phyloP scores from a whole-genome alignment of 495 filamentous ascomycete species.

The Aspergillus taichungensis region DNA sequence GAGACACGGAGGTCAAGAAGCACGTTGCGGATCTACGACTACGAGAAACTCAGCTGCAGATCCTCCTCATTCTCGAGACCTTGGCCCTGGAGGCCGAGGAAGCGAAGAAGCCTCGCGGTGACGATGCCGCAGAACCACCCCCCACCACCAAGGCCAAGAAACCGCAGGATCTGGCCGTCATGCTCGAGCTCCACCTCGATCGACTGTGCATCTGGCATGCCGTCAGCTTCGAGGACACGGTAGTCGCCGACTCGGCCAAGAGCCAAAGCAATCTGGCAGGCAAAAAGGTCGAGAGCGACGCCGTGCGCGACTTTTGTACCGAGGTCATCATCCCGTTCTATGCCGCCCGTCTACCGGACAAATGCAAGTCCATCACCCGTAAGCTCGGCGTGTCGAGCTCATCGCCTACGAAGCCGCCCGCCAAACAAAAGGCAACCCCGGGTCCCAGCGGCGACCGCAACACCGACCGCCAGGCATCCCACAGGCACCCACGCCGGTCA shows the following conservation, averaged over 20 bases:
- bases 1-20: conserved; percentile 45
- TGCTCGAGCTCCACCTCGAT: conserved; percentile 81
- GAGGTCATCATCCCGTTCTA: conserved; percentile 95
- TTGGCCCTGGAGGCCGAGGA: conserved; percentile 58
- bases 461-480: conserved; percentile 40
- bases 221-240: conserved; percentile 45
- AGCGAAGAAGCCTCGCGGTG: conserved; percentile 13
- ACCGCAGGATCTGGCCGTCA: conserved; percentile 46
- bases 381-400: conserved; percentile 75
- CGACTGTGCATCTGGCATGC: conserved; percentile 95
- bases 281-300: conserved; percentile 44
- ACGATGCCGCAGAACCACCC: conserved; percentile 17
- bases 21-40: conserved; percentile 58
- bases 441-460: conserved; percentile 49
- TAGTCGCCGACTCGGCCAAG: conserved; percentile 22
- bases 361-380: conserved; percentile 68
- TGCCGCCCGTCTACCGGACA: conserved; percentile 69
- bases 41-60: conserved; percentile 80
- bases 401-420: conserved; percentile 39
- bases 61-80: conserved; percentile 83
- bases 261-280: conserved; percentile 23
- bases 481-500: conserved; percentile 45
- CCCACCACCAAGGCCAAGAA: conserved; percentile 42
- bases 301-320: conserved; percentile 71
- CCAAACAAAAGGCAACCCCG: conserved; percentile 20